These are phyloP conservation scores for Penicillium sclerotiorum DNA, from an alignment of 2,329 filamentous ascomycete species.

Conservation along the genomic window DNA sequence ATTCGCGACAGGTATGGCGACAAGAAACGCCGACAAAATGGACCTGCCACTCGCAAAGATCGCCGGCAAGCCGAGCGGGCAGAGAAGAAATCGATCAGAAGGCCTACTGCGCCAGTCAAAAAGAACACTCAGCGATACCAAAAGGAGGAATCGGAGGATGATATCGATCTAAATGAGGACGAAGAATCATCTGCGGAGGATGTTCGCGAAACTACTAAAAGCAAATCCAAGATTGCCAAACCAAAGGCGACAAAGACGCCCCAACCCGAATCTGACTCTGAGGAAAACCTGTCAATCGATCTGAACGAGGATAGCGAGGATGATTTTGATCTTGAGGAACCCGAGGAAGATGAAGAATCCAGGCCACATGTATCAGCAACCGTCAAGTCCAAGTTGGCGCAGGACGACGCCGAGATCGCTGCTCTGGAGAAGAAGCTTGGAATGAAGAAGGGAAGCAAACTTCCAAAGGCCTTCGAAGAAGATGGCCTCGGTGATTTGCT, in stretches of 20 bases:
- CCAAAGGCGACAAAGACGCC: constrained; percentile 1
- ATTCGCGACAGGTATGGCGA: constrained; percentile 40
- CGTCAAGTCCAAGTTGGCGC: constrained; percentile 66
- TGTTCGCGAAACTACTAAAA: constrained; percentile 15
- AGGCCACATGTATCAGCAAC: constrained; percentile 33
- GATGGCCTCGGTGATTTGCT: constrained; percentile 82
- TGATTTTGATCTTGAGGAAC: constrained; percentile 19
- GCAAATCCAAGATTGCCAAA: constrained; percentile 1
- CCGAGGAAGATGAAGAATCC: constrained; percentile 12
- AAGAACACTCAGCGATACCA: constrained; percentile 10
- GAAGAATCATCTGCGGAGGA: constrained; percentile 21
- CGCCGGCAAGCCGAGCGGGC: constrained; percentile 67
- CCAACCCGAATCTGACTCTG: constrained; percentile 18
- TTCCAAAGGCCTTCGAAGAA: constrained; percentile 73
- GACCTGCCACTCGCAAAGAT: constrained; percentile 59
- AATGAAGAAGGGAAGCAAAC: constrained; percentile 72
- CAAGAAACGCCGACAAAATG: constrained; percentile 34
- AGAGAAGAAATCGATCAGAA: constrained; percentile 57
- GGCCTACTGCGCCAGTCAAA: constrained; percentile 25
- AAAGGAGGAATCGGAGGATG: constrained; percentile 29
- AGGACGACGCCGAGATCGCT: constrained; percentile 88
- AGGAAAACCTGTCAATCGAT: constrained; percentile 7
- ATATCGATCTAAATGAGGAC: constrained; percentile 23
- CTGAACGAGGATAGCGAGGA: constrained; percentile 29
- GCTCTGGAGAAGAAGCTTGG: constrained; percentile 86